These are phyloP conservation scores for Penicillium desertorum DNA, from an alignment of 495 filamentous ascomycete genomes.

Conservation along the genomic window DNA sequence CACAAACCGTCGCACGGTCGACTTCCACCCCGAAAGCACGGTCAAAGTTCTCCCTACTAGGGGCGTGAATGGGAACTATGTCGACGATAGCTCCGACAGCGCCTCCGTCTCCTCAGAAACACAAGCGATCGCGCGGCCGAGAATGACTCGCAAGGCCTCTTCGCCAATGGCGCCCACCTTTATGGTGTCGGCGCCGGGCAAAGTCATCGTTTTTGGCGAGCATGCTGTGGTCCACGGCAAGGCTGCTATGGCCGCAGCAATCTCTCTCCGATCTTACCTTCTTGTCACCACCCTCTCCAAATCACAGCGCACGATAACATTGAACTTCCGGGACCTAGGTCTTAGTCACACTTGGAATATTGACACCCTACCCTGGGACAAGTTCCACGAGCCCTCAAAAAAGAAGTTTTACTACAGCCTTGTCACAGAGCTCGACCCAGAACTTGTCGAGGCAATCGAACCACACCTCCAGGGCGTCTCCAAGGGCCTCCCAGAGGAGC, in stretches of 20 bases:
- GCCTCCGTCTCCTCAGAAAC: conserved; percentile 25
- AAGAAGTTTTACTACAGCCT: conserved; percentile 91
- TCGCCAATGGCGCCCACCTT: conserved; percentile 75
- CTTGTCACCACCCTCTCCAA: conserved; percentile 89
- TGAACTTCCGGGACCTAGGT: conserved; percentile 83
- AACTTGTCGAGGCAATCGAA: conserved; percentile 73
- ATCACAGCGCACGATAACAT: conserved; percentile 76
- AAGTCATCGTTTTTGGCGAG: conserved; percentile 96
- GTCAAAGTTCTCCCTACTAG: conserved; percentile 6
- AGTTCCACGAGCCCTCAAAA: conserved; percentile 75
- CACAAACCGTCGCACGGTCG: conserved; percentile 3
- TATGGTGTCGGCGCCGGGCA: conserved; percentile 96
- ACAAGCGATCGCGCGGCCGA: conserved; percentile 21
- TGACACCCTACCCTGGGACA: conserved; percentile 78
- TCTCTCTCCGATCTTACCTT: conserved; percentile 92
- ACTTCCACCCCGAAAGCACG: conserved; percentile 1
- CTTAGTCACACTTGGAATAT: conserved; percentile 91
- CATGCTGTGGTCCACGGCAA: conserved; percentile 97
- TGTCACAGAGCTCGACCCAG: conserved; percentile 78
- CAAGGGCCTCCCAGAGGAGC: conserved; percentile 55
- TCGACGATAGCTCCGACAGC: conserved; percentile 24
- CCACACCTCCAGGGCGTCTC: conserved; percentile 73
- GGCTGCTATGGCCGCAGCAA: conserved; percentile 89
- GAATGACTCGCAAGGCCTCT: conserved; percentile 47
- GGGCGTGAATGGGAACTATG: conserved; percentile 18